These are phyloP conservation scores for Chaetoscypha palmicola DNA, from an alignment of 2,329 filamentous ascomycete genomes.

Conservation along the genomic window DNA sequence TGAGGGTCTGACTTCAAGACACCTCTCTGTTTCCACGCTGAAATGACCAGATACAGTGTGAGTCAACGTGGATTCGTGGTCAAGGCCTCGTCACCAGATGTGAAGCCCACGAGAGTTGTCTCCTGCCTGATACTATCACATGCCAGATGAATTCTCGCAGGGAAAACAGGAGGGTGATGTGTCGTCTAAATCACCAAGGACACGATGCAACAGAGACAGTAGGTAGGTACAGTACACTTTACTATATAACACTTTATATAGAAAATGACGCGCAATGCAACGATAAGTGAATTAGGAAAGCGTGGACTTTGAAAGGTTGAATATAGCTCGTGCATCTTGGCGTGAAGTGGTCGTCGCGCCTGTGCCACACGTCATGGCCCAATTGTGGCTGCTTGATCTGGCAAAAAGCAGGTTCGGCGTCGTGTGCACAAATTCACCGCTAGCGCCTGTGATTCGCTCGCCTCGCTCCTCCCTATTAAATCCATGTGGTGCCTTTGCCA, in stretches of 20 bases:
- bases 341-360: not conserved
- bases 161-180: too few relatives aligned
- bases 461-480: conserved; percentile 16
- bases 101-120: conserved; percentile 9
- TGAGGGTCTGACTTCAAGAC: too few relatives aligned
- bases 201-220: too few relatives aligned
- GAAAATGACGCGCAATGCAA: not conserved
- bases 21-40: too few relatives aligned
- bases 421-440: not conserved
- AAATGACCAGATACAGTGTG: not conserved
- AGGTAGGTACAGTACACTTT: too few relatives aligned
- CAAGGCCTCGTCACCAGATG: conserved; percentile 14
- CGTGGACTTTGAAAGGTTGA: too few relatives aligned
- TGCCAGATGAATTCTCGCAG: conserved; percentile 13
- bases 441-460: conserved; percentile 11
- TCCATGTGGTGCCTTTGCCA: conserved; percentile 13
- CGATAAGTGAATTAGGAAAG: not conserved
- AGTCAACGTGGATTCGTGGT: conserved; percentile 5
- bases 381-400: not conserved
- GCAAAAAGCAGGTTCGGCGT: not conserved
- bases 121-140: conserved; percentile 22
- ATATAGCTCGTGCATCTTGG: too few relatives aligned
- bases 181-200: too few relatives aligned
- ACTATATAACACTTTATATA: not conserved
- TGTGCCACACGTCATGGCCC: conserved; percentile 15